Evolutionary conservation across 352 stramenopile genomes (phyloP).

Genomic region (Thraustochytrium sp.): DNA sequence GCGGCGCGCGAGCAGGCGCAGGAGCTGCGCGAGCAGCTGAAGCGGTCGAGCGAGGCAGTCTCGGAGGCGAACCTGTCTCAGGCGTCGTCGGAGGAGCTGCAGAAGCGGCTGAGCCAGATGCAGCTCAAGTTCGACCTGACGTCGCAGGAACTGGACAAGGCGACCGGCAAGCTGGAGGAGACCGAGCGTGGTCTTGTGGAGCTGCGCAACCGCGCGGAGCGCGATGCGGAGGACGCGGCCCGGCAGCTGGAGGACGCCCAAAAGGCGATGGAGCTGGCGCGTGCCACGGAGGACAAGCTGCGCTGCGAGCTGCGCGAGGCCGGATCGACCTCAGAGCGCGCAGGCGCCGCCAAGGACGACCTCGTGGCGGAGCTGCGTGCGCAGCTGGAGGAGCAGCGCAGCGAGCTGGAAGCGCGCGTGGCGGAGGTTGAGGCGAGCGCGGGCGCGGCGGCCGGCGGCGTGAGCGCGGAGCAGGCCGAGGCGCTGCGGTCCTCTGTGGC

Average conservation of each 20-base stretch:
- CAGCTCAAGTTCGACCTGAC: constrained; percentile 29
- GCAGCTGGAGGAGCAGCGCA: not conserved
- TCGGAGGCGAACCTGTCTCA: not conserved
- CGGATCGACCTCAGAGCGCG: not conserved
- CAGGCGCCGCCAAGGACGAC: not conserved
- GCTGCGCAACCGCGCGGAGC: not conserved
- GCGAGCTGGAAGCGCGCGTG: not conserved
- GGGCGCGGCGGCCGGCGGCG: not conserved
- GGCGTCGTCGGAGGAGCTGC: not conserved
- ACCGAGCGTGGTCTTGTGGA: not conserved
- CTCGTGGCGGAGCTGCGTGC: not conserved
- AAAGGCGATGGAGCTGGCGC: not conserved
- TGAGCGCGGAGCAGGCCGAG: not conserved
- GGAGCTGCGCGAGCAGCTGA: not conserved
- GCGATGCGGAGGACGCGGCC: not conserved
- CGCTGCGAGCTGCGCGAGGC: not conserved
- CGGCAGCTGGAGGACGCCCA: not conserved
- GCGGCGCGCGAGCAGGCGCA: not conserved
- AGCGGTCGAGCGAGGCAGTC: not conserved
- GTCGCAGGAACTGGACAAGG: constrained; percentile 7
- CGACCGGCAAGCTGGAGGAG: not conserved
- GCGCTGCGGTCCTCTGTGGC: not conserved
- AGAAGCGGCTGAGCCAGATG: not conserved
- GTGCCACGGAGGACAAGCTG: not conserved
- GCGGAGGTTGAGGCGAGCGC: not conserved